Conservation (phyloP, 768 basidiomycete species). For the Tremella yokohamensis region DNA sequence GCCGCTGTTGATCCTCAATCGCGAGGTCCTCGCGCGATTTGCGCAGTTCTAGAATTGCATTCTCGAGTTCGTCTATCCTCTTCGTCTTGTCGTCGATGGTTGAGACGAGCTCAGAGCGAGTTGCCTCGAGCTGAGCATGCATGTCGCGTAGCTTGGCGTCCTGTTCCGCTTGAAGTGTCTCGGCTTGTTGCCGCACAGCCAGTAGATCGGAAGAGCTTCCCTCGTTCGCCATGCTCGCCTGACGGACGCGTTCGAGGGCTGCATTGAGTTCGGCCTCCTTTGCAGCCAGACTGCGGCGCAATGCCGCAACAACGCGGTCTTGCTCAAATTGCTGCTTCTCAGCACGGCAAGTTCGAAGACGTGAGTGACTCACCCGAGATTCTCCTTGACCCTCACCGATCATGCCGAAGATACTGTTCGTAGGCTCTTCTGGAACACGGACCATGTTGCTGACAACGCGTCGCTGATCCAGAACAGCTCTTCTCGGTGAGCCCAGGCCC, state of each 20-base stretch:
- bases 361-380: slow-evolving; percentile 5
- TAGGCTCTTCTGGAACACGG: slow-evolving; percentile 30
- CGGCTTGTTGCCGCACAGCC: not conserved
- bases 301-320: slow-evolving; percentile 28
- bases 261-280: slow-evolving; percentile 31
- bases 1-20: slow-evolving; percentile 31
- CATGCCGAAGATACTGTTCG: slow-evolving; percentile 18
- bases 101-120: slow-evolving; percentile 26
- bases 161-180: slow-evolving; percentile 3
- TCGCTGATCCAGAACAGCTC: slow-evolving; percentile 20
- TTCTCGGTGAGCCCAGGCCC: slow-evolving; percentile 28
- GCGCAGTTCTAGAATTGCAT: slow-evolving; percentile 32
- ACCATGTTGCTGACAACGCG: slow-evolving; percentile 44
- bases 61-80: slow-evolving; percentile 36
- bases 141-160: slow-evolving; percentile 21
- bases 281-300: slow-evolving; percentile 24
- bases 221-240: slow-evolving; percentile 5
- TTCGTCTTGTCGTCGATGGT: slow-evolving; percentile 25
- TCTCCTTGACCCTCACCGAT: slow-evolving; percentile 11
- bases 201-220: not conserved
- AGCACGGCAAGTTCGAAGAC: not conserved
- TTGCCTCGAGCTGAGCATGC: slow-evolving; percentile 27
- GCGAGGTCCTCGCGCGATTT: slow-evolving; percentile 37
- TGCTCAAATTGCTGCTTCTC: slow-evolving; percentile 22
- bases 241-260: slow-evolving; percentile 13